phyloP scores from a whole-genome alignment of 192 early-diverging fungal species.

The Allomyces javanicus region DNA sequence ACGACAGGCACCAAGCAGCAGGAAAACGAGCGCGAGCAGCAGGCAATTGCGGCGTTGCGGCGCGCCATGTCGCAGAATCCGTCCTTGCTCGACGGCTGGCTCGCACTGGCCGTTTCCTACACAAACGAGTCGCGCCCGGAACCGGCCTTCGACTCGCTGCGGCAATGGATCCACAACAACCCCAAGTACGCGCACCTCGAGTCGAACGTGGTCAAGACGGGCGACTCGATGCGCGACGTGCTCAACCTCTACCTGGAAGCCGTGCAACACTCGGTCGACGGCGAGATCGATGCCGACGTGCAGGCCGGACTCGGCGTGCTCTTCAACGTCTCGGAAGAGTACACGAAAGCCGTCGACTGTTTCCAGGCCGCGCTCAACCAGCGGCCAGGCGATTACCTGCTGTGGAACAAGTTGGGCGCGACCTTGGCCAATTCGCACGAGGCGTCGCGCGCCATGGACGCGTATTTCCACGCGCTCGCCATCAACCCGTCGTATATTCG shows the following conservation, averaged over 20 bases:
- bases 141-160: constrained; percentile 75
- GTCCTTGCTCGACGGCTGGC: constrained; percentile 50
- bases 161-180: constrained; percentile 66
- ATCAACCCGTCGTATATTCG: constrained; percentile 90
- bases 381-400: constrained; percentile 73
- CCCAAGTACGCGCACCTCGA: constrained; percentile 40
- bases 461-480: constrained; percentile 82
- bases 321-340: constrained; percentile 84
- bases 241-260: constrained; percentile 61
- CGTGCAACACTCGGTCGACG: constrained; percentile 35
- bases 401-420: constrained; percentile 95
- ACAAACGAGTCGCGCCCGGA: constrained; percentile 73
- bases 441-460: constrained; percentile 59
- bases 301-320: constrained; percentile 87
- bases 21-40: constrained; percentile 87
- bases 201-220: constrained; percentile 7
- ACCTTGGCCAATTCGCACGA: constrained; percentile 80
- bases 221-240: constrained; percentile 27
- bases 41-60: constrained; percentile 73
- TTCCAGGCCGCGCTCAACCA: constrained; percentile 75
- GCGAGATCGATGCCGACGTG: constrained; percentile 68
- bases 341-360: constrained; percentile 91
- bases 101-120: constrained; percentile 78
- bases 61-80: constrained; percentile 61
- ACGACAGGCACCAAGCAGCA: constrained; percentile 37